Conservation (phyloP, 495 filamentous ascomycete genomes). For the Saxispiralis lemnorum region DNA sequence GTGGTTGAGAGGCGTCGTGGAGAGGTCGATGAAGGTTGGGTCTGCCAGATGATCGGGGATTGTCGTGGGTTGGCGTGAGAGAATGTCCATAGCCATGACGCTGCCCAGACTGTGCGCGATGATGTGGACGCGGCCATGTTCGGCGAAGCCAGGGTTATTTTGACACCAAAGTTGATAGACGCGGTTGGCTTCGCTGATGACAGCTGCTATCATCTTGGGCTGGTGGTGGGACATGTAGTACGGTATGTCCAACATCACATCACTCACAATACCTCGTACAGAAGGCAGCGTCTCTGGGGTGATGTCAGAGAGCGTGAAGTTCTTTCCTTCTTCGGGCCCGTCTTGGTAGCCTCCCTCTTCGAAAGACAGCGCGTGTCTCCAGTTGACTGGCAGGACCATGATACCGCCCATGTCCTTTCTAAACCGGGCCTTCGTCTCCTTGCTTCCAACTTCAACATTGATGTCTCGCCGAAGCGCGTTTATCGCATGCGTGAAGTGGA, state of each 20-base stretch:
- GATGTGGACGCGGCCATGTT: slow-evolving; percentile 70
- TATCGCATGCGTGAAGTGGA: slow-evolving; percentile 88
- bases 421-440: slow-evolving; percentile 53
- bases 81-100: slow-evolving; percentile 79
- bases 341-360: slow-evolving; percentile 51
- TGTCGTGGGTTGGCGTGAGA: slow-evolving; percentile 68
- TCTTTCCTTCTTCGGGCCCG: slow-evolving; percentile 36
- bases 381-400: slow-evolving; percentile 69
- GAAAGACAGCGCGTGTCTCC: slow-evolving; percentile 70
- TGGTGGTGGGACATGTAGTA: slow-evolving; percentile 95
- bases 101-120: slow-evolving; percentile 87
- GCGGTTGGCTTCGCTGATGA: slow-evolving; percentile 81
- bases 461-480: slow-evolving; percentile 75
- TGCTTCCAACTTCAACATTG: slow-evolving; percentile 64
- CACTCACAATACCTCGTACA: slow-evolving; percentile 75
- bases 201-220: slow-evolving; percentile 77
- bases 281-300: slow-evolving; percentile 80
- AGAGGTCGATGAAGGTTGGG: slow-evolving; percentile 15
- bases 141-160: slow-evolving; percentile 74
- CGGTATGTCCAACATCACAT: slow-evolving; percentile 94
- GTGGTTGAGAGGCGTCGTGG: slow-evolving; percentile 30
- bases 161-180: slow-evolving; percentile 84
- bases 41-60: slow-evolving; percentile 38
- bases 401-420: slow-evolving; percentile 51
- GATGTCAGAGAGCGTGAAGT: slow-evolving; percentile 72